Percentiles rank a stretch among this genome's conserved stretches.
phyloP scores from a whole-genome alignment of 306 rosid species.

The Canavalia ensiformis region DNA sequence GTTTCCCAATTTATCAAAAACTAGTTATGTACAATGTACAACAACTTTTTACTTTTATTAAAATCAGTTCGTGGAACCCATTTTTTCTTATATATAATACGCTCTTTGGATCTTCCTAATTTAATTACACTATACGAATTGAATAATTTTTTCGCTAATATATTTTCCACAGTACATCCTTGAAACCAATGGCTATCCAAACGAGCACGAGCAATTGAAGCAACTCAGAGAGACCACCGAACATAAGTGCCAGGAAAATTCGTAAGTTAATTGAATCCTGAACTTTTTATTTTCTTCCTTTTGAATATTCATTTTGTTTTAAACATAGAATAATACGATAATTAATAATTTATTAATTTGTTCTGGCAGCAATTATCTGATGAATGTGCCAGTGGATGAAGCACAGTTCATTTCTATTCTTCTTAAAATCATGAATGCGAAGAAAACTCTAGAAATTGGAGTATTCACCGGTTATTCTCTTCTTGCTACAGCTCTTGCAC shows the following conservation, averaged over 20 bases:
- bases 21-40: too few relatives aligned
- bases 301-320: neutral
- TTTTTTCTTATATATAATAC: too few relatives aligned
- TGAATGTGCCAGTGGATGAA: constrained; percentile 65
- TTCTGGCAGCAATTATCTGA: constrained; percentile 47
- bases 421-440: constrained; percentile 65
- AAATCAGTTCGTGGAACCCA: too few relatives aligned
- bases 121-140: too few relatives aligned
- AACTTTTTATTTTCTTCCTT: neutral
- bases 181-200: constrained; percentile 58
- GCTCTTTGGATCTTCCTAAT: too few relatives aligned
- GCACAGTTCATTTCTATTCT: constrained; percentile 62
- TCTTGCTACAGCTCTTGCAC: constrained; percentile 67
- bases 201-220: constrained; percentile 64
- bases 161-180: constrained; percentile 55
- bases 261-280: neutral
- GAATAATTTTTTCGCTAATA: neutral
- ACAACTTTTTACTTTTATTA: too few relatives aligned
- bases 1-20: too few relatives aligned
- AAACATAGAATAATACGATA: neutral
- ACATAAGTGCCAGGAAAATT: constrained; percentile 23
- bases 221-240: constrained; percentile 58
- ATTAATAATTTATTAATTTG: too few relatives aligned
- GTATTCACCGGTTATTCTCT: constrained; percentile 77
- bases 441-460: constrained; percentile 68